phyloP scores from a whole-genome alignment of 2,329 filamentous ascomycete species.

The Ilyonectria sp. region DNA sequence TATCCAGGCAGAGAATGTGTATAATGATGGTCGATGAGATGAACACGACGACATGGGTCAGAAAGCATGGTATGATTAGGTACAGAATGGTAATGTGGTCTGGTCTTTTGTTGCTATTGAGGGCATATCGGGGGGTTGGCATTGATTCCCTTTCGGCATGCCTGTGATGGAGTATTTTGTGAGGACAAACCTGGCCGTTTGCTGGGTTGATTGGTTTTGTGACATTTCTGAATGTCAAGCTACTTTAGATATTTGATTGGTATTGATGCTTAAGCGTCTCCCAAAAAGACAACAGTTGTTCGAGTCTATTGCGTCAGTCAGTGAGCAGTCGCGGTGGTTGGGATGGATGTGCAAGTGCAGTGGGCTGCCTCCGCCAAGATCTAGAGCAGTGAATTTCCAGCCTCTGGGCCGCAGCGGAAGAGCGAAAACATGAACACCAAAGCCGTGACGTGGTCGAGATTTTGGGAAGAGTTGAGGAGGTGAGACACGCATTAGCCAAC shows the following conservation, averaged over 20 bases:
- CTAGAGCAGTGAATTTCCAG: neutral
- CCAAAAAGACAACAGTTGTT: conserved; percentile 5
- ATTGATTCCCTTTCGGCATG: conserved; percentile 33
- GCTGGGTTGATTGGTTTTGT: conserved; percentile 13
- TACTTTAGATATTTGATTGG: conserved; percentile 37
- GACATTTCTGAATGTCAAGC: conserved; percentile 17
- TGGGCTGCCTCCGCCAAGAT: neutral
- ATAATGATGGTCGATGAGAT: conserved; percentile 52
- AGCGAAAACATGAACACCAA: neutral
- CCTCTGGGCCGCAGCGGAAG: neutral
- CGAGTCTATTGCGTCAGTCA: neutral
- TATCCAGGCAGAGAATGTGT: conserved; percentile 36
- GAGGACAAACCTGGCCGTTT: conserved; percentile 28
- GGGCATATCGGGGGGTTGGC: conserved; percentile 31
- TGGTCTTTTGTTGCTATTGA: conserved; percentile 34
- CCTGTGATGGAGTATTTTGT: conserved; percentile 41
- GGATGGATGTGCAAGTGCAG: neutral
- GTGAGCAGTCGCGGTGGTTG: neutral
- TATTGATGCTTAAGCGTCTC: conserved; percentile 33
- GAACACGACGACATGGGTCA: conserved; percentile 48
- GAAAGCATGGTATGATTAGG: conserved; percentile 41
- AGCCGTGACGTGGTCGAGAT: conserved; percentile 16
- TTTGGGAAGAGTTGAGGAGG: neutral
- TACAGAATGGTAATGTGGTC: conserved; percentile 43
- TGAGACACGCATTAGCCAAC: conserved; percentile 24